Evolutionary conservation across 495 filamentous ascomycete genomes (phyloP), one percentile per base, ranked within the genome.

Genomic region (Penicillium egyptiacum): DNA sequence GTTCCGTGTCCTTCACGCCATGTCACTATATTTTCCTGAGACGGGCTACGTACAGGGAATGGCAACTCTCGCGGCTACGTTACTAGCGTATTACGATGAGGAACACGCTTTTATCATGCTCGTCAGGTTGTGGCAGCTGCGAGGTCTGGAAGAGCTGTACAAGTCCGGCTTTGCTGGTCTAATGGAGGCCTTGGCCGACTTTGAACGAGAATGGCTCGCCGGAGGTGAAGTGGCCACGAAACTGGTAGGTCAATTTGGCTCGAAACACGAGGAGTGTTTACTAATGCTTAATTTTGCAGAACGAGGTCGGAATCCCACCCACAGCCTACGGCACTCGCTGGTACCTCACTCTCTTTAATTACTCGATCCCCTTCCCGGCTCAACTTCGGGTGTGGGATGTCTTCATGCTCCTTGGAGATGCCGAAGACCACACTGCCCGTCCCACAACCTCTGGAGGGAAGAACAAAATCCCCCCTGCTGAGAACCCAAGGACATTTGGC

Each of bases 351-450:
- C 81, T 99, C 6, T 99, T 99, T 80, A 97, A 97, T 73, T 88
- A 97, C 61, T 95, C 90, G 17, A 91, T 99, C 56, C 94, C 94
- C 3, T 99, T 98, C 65, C 83, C 90, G 0, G 95, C 95, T 10
- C 94, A 99, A 67, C 88, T 99, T n/a, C 87, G 94, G 46, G 90
- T 99, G 5, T 99, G 94, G 94, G 94, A 99, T 65, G 90, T 96
- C 1, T 98, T 99, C 74, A 92, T 99, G 89, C 86, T 99, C 2
- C 86, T 99, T 23, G 94, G 94, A 43, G 92, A 96, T 62, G 76
- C 79, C 4, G 72, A 79, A 28, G 70, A 75, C 26, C 46, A 44
- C 6, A 52, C 60, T 22, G 40, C 62, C 8, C 53, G 54, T 16
- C 61, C 55, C 14, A 25, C 33, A 57, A 57, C 62, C 7, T 69